Base-by-base conservation (phyloP, 768 basidiomycete genomes). In the Leccinellum rugosiceps region DNA sequence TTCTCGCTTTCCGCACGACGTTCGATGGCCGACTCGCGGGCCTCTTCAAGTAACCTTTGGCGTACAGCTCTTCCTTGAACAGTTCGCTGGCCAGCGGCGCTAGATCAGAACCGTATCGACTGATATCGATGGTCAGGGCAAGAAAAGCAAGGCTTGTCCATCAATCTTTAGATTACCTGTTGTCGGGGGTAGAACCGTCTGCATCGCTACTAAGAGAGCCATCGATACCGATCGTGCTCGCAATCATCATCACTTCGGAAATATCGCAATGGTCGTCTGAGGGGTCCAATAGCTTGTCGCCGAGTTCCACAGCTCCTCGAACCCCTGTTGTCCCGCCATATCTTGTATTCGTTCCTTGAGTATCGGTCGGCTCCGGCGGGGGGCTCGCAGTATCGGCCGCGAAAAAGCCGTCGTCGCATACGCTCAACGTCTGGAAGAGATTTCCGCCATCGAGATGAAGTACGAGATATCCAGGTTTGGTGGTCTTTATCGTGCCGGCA, bases 1-100 rank as follows among this genome's bases (percentile, higher is more conserved):
- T 34, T 49, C 35, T 58, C 45, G 58, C 19, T 19, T 41, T 57
- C 31, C 50, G 58, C 4, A 45, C 14, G 35, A 44, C 49, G 23
- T 47, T 64, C 9, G 59, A 44, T 28, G 57, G 25, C 19, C 28
- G 60, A 51, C 52, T 59, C 25, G 48, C 6, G 45, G 65, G 66
- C 49, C 61, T 56, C 56, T 56, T 65, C 44, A 68, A 17, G 58
- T 70, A 72, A 17, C 71, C 71, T 52, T 60, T 60, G 52, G 46
- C 35, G 48, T 66, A 72, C 3, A 72, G 58, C 48, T 72, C 70
- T 50, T 72, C 60, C 52, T 56, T 70, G 52, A 72, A 52, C 10
- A n/a, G 32, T 50, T 72, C 58, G 19, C 71, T 70, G 1, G 71
- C 71, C 31, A 72, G 50, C 10, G 68, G 69, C 1, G 61, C 61